Evolutionary conservation across 2,329 filamentous ascomycete genomes (phyloP), one percentile per base, ranked within the genome.

Genomic region (Pseudocercospora fijiensis): DNA sequence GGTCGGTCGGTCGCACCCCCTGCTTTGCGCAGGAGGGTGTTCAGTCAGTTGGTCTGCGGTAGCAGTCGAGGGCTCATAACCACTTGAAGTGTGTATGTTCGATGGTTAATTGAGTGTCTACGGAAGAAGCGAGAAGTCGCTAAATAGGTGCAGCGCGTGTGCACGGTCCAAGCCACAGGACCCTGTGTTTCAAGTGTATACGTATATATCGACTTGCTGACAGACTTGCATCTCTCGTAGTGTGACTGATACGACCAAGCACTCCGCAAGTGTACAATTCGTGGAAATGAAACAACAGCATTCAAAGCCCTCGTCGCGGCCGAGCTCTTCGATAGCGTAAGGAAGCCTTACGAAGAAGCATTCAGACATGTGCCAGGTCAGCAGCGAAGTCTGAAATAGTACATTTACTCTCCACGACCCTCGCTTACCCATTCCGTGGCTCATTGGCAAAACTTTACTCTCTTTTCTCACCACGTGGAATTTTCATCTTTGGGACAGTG

Each of bases 251-350:
- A 33, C 5, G 1, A 2, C 10, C 30, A 33, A 33, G 30, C 30
- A 33, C 13, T 33, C 13, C 30, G 5, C 30, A 33, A 11, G 30
- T 11, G 13, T 33, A 33, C n/a, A n/a, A n/a, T 9, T 37, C 33
- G 10, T n/a, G 4, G 4, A 37, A 16, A 37, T 37, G 33, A 6
- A 37, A 37, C 33, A 6, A 37, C 33, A 37, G 5, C 33, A 8
- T 28, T 8, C 4, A 52, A 52, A 52, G 4, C 49, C 24, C 20
- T 52, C 20, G 20, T n/a, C 9, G 49, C 49, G 13, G 49, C 49
- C 49, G 58, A 49, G 18, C 53, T 64, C 53, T 62, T 61, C 59
- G 58, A 61, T 30, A 51, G 55, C 28, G 49, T 65, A 30, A 60
- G 60, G 4, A 62, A 59, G n/a, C 27, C 47, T 1, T 62, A 65